A percentile compares a stretch with the other conserved stretches of the same genome.
Conservation (phyloP, 2,329 filamentous ascomycete species). For the Aspergillus alliaceus region DNA sequence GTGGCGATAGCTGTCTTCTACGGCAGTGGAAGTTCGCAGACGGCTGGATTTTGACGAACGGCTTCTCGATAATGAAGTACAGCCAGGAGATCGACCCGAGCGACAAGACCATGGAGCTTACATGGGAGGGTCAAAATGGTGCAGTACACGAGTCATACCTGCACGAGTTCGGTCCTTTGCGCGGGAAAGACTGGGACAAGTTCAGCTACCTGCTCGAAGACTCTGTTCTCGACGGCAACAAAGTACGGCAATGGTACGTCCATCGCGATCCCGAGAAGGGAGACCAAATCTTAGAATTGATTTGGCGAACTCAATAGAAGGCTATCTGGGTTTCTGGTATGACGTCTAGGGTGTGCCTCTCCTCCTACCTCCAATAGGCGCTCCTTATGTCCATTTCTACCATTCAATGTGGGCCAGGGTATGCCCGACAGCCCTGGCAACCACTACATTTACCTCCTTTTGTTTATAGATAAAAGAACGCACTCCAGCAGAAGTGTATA, state of each 20-base stretch:
- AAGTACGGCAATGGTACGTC: slow-evolving; percentile 58
- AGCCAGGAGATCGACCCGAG: slow-evolving; percentile 45
- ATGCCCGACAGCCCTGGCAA: background rate
- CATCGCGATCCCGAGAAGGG: slow-evolving; percentile 42
- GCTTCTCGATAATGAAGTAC: slow-evolving; percentile 58
- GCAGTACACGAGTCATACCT: slow-evolving; percentile 48
- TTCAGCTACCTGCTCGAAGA: slow-evolving; percentile 53
- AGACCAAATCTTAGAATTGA: slow-evolving; percentile 43
- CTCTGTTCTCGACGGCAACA: slow-evolving; percentile 43
- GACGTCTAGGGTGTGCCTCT: background rate
- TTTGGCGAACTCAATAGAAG: slow-evolving; percentile 30
- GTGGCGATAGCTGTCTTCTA: slow-evolving; percentile 57
- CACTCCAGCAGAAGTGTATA: slow-evolving; percentile 4
- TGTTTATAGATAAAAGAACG: slow-evolving; percentile 14
- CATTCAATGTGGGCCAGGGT: background rate
- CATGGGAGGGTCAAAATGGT: slow-evolving; percentile 51
- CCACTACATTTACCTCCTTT: slow-evolving; percentile 4
- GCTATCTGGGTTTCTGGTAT: background rate
- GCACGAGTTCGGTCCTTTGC: slow-evolving; percentile 56
- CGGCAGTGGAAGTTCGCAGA: slow-evolving; percentile 54
- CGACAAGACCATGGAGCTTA: slow-evolving; percentile 52
- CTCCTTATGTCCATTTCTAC: background rate
- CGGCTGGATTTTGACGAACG: slow-evolving; percentile 57
- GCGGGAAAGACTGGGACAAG: slow-evolving; percentile 48
- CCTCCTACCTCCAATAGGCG: background rate